Conservation (phyloP, 2,329 filamentous ascomycete genomes). For the Neodidymelliopsis sp. region DNA sequence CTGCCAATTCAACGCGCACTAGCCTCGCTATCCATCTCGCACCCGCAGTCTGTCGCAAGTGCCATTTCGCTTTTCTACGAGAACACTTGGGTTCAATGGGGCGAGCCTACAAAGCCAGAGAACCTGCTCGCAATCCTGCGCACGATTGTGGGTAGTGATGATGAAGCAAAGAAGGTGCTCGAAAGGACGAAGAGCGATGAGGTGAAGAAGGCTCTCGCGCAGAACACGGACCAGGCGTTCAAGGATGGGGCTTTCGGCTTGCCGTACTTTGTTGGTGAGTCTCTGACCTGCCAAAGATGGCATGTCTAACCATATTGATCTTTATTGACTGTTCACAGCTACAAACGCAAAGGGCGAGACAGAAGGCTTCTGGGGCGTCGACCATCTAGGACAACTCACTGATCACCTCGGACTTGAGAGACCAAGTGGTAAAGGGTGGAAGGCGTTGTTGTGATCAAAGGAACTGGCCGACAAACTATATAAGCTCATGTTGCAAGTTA, state of each 20-base stretch:
- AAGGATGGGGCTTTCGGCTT: conserved; percentile 66
- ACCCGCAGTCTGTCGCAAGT: conserved; percentile 51
- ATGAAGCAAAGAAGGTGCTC: conserved; percentile 52
- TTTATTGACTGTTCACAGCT: conserved; percentile 44
- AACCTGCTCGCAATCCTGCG: conserved; percentile 55
- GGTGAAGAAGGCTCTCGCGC: conserved; percentile 56
- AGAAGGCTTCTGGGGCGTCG: conserved; percentile 67
- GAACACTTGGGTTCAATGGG: conserved; percentile 60
- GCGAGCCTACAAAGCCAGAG: conserved; percentile 55
- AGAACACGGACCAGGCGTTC: conserved; percentile 61
- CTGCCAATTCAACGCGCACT: conserved; percentile 61
- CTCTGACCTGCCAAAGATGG: background rate
- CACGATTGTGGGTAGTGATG: conserved; percentile 55
- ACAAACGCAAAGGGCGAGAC: conserved; percentile 62
- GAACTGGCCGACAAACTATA: too few species aligned
- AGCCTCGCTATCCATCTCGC: conserved; percentile 54
- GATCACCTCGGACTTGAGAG: conserved; percentile 61
- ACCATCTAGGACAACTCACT: conserved; percentile 64
- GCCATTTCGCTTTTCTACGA: conserved; percentile 59
- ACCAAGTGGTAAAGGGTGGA: conserved; percentile 45
- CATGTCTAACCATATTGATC: background rate
- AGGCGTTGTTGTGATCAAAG: conserved; percentile 48
- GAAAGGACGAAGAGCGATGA: conserved; percentile 50
- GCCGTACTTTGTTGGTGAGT: conserved; percentile 62
- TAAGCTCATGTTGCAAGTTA: too few species aligned